Conservation (phyloP, 139 green algal genomes). For the Closterium sp. region DNA sequence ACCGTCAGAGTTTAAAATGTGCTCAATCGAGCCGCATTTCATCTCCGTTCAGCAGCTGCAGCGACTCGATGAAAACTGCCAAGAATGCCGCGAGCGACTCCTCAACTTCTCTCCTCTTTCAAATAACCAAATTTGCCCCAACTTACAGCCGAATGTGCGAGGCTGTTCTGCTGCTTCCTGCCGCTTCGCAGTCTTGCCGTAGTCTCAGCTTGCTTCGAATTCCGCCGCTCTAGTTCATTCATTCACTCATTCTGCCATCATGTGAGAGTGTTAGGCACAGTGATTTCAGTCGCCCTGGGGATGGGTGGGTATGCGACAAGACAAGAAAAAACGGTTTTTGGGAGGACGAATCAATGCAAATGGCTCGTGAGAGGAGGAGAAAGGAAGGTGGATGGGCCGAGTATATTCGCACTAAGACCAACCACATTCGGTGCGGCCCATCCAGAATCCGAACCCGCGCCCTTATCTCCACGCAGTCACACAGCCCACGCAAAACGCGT, state of each 20-base stretch:
- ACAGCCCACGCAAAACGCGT: too few relatives aligned
- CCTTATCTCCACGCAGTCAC: too few relatives aligned
- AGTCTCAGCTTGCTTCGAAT: neutral
- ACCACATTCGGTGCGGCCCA: too few relatives aligned
- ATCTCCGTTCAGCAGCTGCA: neutral
- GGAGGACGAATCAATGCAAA: neutral
- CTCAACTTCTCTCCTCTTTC: neutral
- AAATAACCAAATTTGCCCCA: neutral
- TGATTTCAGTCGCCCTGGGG: neutral
- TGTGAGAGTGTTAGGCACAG: neutral
- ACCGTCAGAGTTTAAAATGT: neutral
- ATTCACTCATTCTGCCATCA: neutral
- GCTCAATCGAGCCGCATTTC: neutral
- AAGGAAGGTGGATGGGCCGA: neutral
- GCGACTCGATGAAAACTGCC: neutral
- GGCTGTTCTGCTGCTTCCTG: neutral
- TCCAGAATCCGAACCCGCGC: too few relatives aligned
- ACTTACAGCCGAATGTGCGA: neutral
- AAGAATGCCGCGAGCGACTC: neutral
- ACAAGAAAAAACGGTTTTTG: neutral
- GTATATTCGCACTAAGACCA: too few relatives aligned
- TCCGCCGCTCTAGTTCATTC: neutral
- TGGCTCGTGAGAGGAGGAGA: neutral
- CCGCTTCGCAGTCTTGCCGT: neutral
- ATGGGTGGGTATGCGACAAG: neutral